Percentiles rank a stretch among this genome's conserved stretches.
phyloP scores from a whole-genome alignment of 75 land plant species.

The Selaginella moellendorffii region DNA sequence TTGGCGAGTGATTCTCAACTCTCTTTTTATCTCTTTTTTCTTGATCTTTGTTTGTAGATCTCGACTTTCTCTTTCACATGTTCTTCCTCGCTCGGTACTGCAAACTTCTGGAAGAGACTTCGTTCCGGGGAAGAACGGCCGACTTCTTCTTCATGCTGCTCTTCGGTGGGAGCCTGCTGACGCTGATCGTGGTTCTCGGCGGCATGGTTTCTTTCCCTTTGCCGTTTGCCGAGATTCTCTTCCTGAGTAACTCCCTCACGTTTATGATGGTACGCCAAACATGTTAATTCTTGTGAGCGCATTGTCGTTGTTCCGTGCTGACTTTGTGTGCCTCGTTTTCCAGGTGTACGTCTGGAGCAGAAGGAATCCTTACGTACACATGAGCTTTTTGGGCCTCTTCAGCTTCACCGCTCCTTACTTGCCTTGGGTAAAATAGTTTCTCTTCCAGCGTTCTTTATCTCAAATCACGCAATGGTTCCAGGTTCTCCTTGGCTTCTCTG shows the following conservation, averaged over 20 bases:
- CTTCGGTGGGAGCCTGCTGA: slow-evolving; percentile 83
- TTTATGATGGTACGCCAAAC: slow-evolving; percentile 99
- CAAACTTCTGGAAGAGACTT: slow-evolving; percentile 96
- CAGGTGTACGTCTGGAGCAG: slow-evolving; percentile 99
- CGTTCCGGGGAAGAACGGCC: slow-evolving; percentile 90
- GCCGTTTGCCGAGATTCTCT: slow-evolving; percentile 56
- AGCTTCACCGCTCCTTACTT: slow-evolving; percentile 96
- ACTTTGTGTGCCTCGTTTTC: slow-evolving; percentile 4
- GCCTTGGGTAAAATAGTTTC: slow-evolving; percentile 99
- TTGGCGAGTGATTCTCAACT: neutral
- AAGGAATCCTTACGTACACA: slow-evolving; percentile 91
- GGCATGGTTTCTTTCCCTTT: slow-evolving; percentile 77
- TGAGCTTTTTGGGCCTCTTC: slow-evolving; percentile 98
- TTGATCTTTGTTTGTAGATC: slow-evolving; percentile 30
- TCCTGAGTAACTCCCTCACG: slow-evolving; percentile 95
- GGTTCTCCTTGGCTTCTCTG: slow-evolving; percentile 91
- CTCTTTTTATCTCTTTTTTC: neutral
- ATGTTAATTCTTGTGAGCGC: slow-evolving; percentile 16
- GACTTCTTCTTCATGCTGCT: slow-evolving; percentile 99
- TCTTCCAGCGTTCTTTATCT: no score
- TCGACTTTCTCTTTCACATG: slow-evolving; percentile 97
- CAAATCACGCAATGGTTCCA: no score
- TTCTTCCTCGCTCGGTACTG: slow-evolving; percentile 97
- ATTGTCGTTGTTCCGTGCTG: neutral
- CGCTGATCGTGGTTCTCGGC: slow-evolving; percentile 68